Evolutionary conservation across 768 basidiomycete genomes (phyloP), one percentile per base, ranked within the genome.

Genomic region (Suillus hirtellus): DNA sequence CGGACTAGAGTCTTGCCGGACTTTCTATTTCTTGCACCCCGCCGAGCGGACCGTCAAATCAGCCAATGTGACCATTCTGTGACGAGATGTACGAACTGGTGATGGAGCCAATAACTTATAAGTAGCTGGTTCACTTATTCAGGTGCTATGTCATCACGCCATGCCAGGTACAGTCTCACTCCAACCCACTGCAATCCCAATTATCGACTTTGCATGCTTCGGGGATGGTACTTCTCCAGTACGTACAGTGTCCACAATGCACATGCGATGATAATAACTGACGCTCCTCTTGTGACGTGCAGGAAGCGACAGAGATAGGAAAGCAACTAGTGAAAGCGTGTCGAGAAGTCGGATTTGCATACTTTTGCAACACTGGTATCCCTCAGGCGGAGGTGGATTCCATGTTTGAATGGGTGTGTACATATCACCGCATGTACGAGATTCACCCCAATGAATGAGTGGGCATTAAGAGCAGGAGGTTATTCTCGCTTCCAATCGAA

Each of bases 401-500:
- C 10, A 82, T 82, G 77, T 82, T 83, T 67, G 69, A 70, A 50
- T 75, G 76, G 82, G 81, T 81, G 60, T 43, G 76, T 38, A 2
- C 27, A 44, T n/a, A n/a, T 27, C 67, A 42, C 35, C 56, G 12
- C 43, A 59, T 54, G 60, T 59, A 9, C 65, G 64, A 21, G 7
- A 21, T 43, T 38, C 19, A 12, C 59, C 35, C 14, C 34, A 42
- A 11, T 24, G 4, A 59, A 11, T 50, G 34, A 46, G 35, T 60
- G 7, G n/a, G 6, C 34, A 47, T 60, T 52, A 24, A 82, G 81
- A 78, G 79, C 0, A 76, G 72, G 61, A 70, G 65, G 38, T 76
- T 82, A 64, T 82, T 82, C 60, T 68, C 72, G 5, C 73, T 75
- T 7, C 75, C 81, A 0, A 50, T 71, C 54, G 80, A 78, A 55